Evolutionary conservation across 1,284 basidiomycete species (phyloP), one percentile per base, ranked within the genome.

Genomic region (Mycena citricolor): DNA sequence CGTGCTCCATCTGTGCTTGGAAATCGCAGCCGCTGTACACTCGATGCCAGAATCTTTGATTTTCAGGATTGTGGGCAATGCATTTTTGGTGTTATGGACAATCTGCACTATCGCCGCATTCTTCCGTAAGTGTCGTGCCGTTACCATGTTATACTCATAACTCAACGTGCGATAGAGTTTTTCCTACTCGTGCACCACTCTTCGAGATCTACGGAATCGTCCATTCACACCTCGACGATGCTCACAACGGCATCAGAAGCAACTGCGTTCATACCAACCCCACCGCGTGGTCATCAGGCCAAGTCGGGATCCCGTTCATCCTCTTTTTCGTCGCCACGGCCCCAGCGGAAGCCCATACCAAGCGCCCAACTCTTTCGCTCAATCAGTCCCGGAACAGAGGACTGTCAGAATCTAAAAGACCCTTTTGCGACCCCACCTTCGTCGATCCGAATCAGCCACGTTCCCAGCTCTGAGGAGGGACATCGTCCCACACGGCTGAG

Each of bases 11-110:
- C 49, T 52, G 40, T 39, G 42, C 8, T 49, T 52, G 21, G 30
- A 32, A n/a, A 49, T 52, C 7, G 37, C 42, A 29, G 8, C 43
- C 23, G 7, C 28, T 7, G 22, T 39, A 24, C 39, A 36, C 6
- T 13, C 46, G 17, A 42, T 33, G 45, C 28, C 16, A 30, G 42
- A 52, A 43, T 43, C 51, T 16, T 37, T 52, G 31, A 41, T 38
- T 3, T 43, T 52, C 43, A 22, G 42, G 34, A 46, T 41, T 40
- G 19, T 47, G 42, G 39, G 44, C 31, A 49, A 39, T 31, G 47
- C 34, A 39, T 49, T 49, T 46, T 37, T 52, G 16, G 51, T 52
- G 19, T 8, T 37, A 40, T 52, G 51, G 51, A 49, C 49, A 40
- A 46, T 49, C 21, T 49, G 46, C 44, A 49, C 40, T 8, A 49